Conservation (phyloP, 2,329 filamentous ascomycete species). For the Chaetomium sp. region DNA sequence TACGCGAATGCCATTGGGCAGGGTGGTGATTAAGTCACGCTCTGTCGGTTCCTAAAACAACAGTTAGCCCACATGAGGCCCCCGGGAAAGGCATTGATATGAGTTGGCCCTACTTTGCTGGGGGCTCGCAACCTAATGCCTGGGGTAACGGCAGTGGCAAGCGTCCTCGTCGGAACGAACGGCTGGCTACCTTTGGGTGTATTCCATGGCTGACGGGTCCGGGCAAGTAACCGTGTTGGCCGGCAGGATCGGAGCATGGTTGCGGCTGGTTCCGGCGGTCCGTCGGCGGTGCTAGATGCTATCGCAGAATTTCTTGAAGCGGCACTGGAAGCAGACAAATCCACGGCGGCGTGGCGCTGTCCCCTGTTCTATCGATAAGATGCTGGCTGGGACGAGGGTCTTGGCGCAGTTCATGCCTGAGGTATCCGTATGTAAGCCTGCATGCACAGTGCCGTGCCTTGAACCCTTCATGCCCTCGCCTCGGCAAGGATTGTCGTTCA, state of each 20-base stretch:
- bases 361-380: slow-evolving; percentile 14
- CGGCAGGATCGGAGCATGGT: slow-evolving; percentile 35
- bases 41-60: slow-evolving; percentile 73
- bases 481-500: not conserved
- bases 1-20: slow-evolving; percentile 90
- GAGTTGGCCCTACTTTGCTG: slow-evolving; percentile 8
- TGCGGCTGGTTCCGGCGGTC: slow-evolving; percentile 21
- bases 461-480: not conserved
- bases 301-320: slow-evolving; percentile 14
- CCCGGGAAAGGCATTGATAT: not conserved
- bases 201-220: slow-evolving; percentile 26
- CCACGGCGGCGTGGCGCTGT: not conserved
- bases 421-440: slow-evolving; percentile 9
- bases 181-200: slow-evolving; percentile 10
- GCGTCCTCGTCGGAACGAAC: slow-evolving; percentile 18
- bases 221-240: slow-evolving; percentile 32
- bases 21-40: slow-evolving; percentile 82
- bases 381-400: not conserved
- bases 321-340: slow-evolving; percentile 11
- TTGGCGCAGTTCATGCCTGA: not conserved
- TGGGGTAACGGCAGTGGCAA: slow-evolving; percentile 24
- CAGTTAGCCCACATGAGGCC: slow-evolving; percentile 26
- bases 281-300: slow-evolving; percentile 14
- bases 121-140: slow-evolving; percentile 12
- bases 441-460: not conserved